These are phyloP conservation scores for Capsicum pubescens DNA, from an alignment of 257 asterid genomes.

Conservation along the genomic window DNA sequence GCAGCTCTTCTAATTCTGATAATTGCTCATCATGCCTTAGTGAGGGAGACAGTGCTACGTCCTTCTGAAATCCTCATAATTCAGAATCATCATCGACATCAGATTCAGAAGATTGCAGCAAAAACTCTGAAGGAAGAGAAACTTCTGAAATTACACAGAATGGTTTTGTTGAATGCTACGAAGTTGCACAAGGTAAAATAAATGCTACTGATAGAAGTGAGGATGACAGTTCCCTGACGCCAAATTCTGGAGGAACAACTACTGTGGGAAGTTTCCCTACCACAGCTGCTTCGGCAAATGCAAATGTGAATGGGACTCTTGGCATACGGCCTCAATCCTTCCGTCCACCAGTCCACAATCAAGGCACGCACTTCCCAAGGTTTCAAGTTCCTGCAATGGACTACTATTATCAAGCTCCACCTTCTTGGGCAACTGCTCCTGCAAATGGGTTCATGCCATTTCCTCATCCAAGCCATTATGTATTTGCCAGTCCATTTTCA, in stretches of 20 bases:
- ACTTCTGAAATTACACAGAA: slow-evolving; percentile 48
- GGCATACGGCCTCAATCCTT: slow-evolving; percentile 58
- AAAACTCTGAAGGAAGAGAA: slow-evolving; percentile 68
- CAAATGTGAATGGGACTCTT: slow-evolving; percentile 45
- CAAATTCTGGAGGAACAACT: slow-evolving; percentile 44
- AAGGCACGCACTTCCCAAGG: slow-evolving; percentile 63
- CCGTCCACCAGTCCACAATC: slow-evolving; percentile 67
- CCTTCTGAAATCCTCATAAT: slow-evolving; percentile 59
- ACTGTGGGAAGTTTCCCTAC: slow-evolving; percentile 38
- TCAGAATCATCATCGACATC: slow-evolving; percentile 75
- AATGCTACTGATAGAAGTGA: slow-evolving; percentile 39
- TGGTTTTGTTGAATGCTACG: slow-evolving; percentile 43
- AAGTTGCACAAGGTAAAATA: slow-evolving; percentile 36
- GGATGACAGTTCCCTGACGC: slow-evolving; percentile 39
- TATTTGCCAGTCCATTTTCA: slow-evolving; percentile 59
- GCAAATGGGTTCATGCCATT: slow-evolving; percentile 67
- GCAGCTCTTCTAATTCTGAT: slow-evolving; percentile 71
- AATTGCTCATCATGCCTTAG: slow-evolving; percentile 63
- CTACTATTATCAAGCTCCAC: slow-evolving; percentile 76
- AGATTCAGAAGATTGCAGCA: slow-evolving; percentile 82
- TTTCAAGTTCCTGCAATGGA: slow-evolving; percentile 74
- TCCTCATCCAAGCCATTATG: slow-evolving; percentile 72
- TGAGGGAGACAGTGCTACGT: slow-evolving; percentile 61
- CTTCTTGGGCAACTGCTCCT: slow-evolving; percentile 68
- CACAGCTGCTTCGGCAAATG: slow-evolving; percentile 48